Evolutionary conservation across 306 rosid species (phyloP).

Genomic region (Ammopiptanthus mongolicus): DNA sequence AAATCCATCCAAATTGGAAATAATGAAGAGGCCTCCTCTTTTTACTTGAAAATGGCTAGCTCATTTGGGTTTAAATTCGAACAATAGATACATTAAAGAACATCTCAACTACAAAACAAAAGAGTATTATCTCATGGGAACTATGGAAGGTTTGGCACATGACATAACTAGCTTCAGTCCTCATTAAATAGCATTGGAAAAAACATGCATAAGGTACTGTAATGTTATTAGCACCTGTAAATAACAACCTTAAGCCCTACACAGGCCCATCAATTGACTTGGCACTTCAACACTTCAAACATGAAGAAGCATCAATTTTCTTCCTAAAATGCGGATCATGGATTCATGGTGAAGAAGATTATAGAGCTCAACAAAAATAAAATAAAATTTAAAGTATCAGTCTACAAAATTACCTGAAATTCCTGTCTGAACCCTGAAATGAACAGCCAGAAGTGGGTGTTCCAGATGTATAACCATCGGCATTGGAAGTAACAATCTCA

Average conservation of each 20-base stretch:
- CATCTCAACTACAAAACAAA: background rate
- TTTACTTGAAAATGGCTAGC: background rate
- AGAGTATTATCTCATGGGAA: background rate
- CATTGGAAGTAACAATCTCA: slow-evolving; percentile 30
- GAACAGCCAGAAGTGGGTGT: slow-evolving; percentile 36
- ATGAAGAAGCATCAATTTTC: background rate
- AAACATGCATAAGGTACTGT: background rate
- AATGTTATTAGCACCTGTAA: background rate
- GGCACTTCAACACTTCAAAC: background rate
- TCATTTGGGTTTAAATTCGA: background rate
- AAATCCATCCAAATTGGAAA: background rate
- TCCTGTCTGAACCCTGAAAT: slow-evolving; percentile 35
- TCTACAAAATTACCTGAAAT: slow-evolving; percentile 39
- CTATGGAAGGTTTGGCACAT: background rate
- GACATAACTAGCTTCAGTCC: background rate
- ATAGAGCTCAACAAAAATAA: background rate
- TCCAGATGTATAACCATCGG: slow-evolving; percentile 33
- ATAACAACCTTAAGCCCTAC: background rate
- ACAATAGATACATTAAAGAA: background rate
- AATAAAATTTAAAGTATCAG: background rate
- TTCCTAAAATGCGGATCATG: background rate
- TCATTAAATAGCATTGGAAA: background rate
- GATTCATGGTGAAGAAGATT: background rate
- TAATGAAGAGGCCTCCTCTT: background rate
- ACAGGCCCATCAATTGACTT: background rate